Evolutionary conservation across 2,329 filamentous ascomycete genomes (phyloP).

Genomic region (Coccinonectria pachysandricola): DNA sequence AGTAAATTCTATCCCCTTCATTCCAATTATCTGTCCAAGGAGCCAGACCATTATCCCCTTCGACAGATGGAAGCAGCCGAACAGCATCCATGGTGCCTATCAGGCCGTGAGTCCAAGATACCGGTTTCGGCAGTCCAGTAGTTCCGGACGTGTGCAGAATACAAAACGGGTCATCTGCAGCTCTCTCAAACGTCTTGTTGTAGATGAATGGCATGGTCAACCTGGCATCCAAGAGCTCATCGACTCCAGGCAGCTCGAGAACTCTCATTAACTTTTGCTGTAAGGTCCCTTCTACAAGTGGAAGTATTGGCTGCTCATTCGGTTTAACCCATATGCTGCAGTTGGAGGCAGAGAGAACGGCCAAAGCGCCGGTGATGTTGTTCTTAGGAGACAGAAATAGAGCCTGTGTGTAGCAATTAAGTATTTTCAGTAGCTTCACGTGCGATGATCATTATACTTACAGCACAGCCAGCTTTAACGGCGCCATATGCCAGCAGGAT

Average conservation of each 20-base stretch:
- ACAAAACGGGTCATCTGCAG: conserved; percentile 24
- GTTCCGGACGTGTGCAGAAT: conserved; percentile 32
- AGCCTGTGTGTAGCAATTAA: conserved; percentile 10
- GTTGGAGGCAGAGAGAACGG: conserved; percentile 21
- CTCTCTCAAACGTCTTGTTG: conserved; percentile 23
- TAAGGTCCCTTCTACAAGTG: conserved; percentile 14
- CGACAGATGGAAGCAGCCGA: conserved; percentile 20
- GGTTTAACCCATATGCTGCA: conserved; percentile 23
- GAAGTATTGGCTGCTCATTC: conserved; percentile 6
- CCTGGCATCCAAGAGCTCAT: conserved; percentile 17
- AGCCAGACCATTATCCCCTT: conserved; percentile 18
- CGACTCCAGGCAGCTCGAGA: conserved; percentile 18
- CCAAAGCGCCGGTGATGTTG: conserved; percentile 21
- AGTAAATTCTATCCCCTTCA: conserved; percentile 22
- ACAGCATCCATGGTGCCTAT: conserved; percentile 27
- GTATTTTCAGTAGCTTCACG: no score
- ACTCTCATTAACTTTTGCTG: conserved; percentile 17
- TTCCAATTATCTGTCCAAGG: conserved; percentile 22
- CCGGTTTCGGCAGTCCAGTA: conserved; percentile 32
- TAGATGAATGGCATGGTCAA: conserved; percentile 16
- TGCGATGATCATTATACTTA: conserved; percentile 5
- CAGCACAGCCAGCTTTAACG: conserved; percentile 24
- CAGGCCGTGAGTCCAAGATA: conserved; percentile 24
- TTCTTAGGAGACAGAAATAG: conserved; percentile 26
- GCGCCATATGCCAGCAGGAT: conserved; percentile 20